Evolutionary conservation across 441 rosid species (phyloP), one percentile per base, ranked within the genome.

Genomic region (Brassica balearica): DNA sequence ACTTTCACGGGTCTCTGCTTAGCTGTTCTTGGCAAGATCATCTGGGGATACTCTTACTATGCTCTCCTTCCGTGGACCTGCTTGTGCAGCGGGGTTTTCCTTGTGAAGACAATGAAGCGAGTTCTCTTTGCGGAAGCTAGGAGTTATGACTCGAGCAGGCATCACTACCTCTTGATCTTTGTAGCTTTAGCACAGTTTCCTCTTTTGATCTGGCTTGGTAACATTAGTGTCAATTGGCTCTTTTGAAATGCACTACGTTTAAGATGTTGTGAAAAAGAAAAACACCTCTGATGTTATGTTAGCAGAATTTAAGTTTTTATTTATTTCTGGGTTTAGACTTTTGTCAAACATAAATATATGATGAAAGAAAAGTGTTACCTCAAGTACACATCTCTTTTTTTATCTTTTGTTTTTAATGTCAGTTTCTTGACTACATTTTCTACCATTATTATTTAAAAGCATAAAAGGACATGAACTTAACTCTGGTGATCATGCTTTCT

Each of bases 101-200:
- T 93, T 86, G 96, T 91, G 73, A 93, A 93, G 90, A 93, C 97
- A 0, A 91, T 90, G 96, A 93, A 91, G 85, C 87, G 98, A 56
- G 98, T 93, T 32, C 93, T 93, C 61, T 91, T 82, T n/a, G 90
- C 93, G 0, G 98, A 89, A 85, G 90, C 88, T 82, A 87, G 98
- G 83, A 90, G 84, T 76, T 87, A 84, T 4, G 97, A 89, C 83
- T 85, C 97, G 1, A 93, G 95, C 92, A 88, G 82, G 85, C 93
- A 91, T 76, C 96, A 93, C 81, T 93, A 90, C 76, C 85, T 91
- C 84, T 83, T 93, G 86, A 86, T 95, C 71, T 87, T 91, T 84
- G 89, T 93, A 32, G 98, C 95, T 63, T 79, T 95, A 67, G 95
- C 93, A 5, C 98, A 95, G 82, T 84, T 93, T 83, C 99, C 62